These are phyloP conservation scores for Leccinum obscurum DNA, from an alignment of 768 basidiomycete species.

Conservation along the genomic window DNA sequence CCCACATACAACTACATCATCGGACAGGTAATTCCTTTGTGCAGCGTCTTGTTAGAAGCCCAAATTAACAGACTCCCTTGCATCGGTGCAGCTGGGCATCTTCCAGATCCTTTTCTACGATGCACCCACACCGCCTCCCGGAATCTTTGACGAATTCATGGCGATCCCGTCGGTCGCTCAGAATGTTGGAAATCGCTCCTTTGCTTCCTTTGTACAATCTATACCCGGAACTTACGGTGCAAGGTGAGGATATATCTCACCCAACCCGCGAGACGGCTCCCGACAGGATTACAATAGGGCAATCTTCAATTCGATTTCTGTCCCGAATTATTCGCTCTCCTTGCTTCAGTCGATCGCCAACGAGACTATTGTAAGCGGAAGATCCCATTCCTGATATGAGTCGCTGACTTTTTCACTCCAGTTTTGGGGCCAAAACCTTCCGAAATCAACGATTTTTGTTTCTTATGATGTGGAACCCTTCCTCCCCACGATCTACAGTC, in stretches of 20 bases:
- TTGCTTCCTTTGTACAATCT: constrained; percentile 15
- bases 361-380: constrained; percentile 16
- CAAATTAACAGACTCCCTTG: not conserved
- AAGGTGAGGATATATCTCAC: not conserved
- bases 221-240: not conserved
- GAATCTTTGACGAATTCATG: constrained; percentile 29
- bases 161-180: constrained; percentile 10
- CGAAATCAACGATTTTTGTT: not conserved
- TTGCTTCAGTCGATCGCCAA: constrained; percentile 19
- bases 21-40: not conserved
- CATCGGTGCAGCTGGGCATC: constrained; percentile 8
- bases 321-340: constrained; percentile 7
- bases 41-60: not conserved
- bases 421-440: constrained; percentile 12
- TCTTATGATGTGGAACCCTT: constrained; percentile 49
- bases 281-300: not conserved
- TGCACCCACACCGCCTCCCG: constrained; percentile 30
- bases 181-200: constrained; percentile 14
- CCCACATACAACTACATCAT: constrained; percentile 40
- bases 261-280: not conserved
- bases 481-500: constrained; percentile 41
- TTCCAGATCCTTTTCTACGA: constrained; percentile 55
- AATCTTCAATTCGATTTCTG: constrained; percentile 11
- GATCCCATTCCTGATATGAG: not conserved
- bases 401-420: constrained; percentile 9